These are phyloP conservation scores for Chalciporus sphaerocephalus DNA, from an alignment of 768 basidiomycete genomes.

Conservation along the genomic window DNA sequence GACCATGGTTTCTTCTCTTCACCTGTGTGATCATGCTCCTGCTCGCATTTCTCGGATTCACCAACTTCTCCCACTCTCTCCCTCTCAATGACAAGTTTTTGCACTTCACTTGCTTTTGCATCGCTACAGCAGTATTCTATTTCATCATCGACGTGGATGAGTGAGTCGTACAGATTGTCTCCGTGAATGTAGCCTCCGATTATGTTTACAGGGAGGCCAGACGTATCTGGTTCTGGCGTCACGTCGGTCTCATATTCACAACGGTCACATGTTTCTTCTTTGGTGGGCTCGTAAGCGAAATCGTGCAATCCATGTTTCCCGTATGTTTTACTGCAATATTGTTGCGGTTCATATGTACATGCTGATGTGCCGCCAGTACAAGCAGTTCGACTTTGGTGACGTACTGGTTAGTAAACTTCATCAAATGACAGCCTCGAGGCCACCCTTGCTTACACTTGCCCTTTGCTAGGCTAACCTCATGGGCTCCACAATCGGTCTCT, in stretches of 20 bases:
- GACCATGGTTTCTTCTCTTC: slow-evolving; percentile 80
- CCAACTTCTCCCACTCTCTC: slow-evolving; percentile 57
- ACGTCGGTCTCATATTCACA: slow-evolving; percentile 66
- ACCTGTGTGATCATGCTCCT: slow-evolving; percentile 63
- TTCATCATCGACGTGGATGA: slow-evolving; percentile 87
- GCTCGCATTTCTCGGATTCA: slow-evolving; percentile 74
- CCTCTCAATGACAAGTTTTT: slow-evolving; percentile 78
- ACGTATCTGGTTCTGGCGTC: slow-evolving; percentile 85
- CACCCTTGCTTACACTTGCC: slow-evolving; percentile 6
- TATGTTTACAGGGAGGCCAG: slow-evolving; percentile 54
- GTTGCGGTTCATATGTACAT: not conserved
- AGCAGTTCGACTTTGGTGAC: slow-evolving; percentile 70
- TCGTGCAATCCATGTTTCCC: slow-evolving; percentile 76
- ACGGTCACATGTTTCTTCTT: slow-evolving; percentile 68
- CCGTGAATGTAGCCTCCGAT: not conserved
- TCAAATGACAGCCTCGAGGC: slow-evolving; percentile 7
- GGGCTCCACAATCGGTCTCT: slow-evolving; percentile 68
- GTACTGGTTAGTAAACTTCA: slow-evolving; percentile 50
- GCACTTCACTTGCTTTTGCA: slow-evolving; percentile 70
- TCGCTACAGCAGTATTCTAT: slow-evolving; percentile 79
- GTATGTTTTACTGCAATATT: slow-evolving; percentile 37
- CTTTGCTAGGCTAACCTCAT: slow-evolving; percentile 65
- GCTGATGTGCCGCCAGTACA: slow-evolving; percentile 42
- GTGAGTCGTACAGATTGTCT: slow-evolving; percentile 40
- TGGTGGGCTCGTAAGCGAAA: slow-evolving; percentile 76